Evolutionary conservation across 2,329 filamentous ascomycete genomes (phyloP), one percentile per base, ranked within the genome.

Genomic region (Monilinia vaccinii-corymbosi): DNA sequence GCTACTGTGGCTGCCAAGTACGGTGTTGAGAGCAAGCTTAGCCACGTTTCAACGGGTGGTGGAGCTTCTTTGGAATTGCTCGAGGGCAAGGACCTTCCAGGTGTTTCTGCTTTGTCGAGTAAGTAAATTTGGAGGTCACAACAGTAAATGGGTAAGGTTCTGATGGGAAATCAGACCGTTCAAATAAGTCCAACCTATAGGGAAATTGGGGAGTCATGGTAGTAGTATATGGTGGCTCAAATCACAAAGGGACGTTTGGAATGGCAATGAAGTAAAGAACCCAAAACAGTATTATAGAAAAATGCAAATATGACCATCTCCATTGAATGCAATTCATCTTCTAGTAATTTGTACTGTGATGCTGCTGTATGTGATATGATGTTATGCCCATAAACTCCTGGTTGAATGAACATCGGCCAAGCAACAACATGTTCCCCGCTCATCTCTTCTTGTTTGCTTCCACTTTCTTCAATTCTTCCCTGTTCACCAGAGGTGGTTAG

Each of bases 1-100:
- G 94, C 94, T 55, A 99, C 94, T 62, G 94, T 97, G 51, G 94
- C 94, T 58, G 93, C 92, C 75, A 97, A 99, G 82, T 99, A 96
- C 76, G 87, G 87, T 59, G 93, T 90, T 65, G 94, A 99, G 82
- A 86, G 90, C 77, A 95, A 97, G 85, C 83, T 97, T 73, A 97
- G 91, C 80, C 94, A 99, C 79, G 94, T 99, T 65, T 96, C 91
- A 55, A 99, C 94, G 36, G 94, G 94, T 69, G 94, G 94, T 72
- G 94, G 94, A 78, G 94, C 94, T 67, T 93, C 88, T 70, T 81
- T 99, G 72, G 94, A 99, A 82, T 81, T 99, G 71, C 85, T 99
- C 65, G 94, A 99, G 84, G 94, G 94, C 77, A 99, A 99, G 84
- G 93, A 91, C 66, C 82, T 99, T 72, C 94, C 94, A 60, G 94